Evolutionary conservation across 2,329 filamentous ascomycete genomes (phyloP).

Genomic region (Pyricularia sp.): DNA sequence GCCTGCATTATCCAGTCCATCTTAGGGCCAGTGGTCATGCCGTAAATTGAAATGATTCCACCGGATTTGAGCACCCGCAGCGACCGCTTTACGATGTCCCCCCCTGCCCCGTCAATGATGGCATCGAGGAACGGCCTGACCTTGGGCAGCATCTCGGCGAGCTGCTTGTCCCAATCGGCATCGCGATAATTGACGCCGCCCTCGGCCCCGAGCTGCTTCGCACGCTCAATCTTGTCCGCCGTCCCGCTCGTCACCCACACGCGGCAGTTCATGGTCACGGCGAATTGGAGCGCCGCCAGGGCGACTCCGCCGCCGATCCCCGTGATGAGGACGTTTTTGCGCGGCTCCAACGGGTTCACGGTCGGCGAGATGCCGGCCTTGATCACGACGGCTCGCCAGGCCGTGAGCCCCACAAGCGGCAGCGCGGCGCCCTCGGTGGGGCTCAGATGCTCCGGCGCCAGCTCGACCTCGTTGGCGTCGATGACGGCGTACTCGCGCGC

Average conservation of each 20-base stretch:
- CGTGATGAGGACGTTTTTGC: constrained; percentile 70
- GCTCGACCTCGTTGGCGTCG: constrained; percentile 59
- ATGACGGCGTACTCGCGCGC: constrained; percentile 62
- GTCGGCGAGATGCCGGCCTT: constrained; percentile 42
- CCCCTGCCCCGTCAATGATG: constrained; percentile 83
- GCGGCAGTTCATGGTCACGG: constrained; percentile 56
- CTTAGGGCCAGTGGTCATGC: constrained; percentile 78
- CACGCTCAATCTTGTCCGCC: constrained; percentile 61
- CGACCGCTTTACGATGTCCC: constrained; percentile 62
- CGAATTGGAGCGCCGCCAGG: constrained; percentile 69
- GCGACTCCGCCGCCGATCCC: constrained; percentile 91
- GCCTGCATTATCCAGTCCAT: constrained; percentile 80
- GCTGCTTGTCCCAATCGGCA: constrained; percentile 66
- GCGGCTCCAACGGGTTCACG: constrained; percentile 19
- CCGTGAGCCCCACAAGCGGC: constrained; percentile 75
- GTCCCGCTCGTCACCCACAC: constrained; percentile 74
- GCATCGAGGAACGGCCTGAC: constrained; percentile 63
- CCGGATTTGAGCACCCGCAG: constrained; percentile 62
- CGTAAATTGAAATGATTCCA: constrained; percentile 75
- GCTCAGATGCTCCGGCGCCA: constrained; percentile 58
- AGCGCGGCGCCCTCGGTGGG: constrained; percentile 69
- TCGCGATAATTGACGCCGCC: constrained; percentile 77
- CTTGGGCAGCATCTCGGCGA: constrained; percentile 47
- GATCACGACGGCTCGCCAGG: constrained; percentile 70
- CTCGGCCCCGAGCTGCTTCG: constrained; percentile 57